phyloP scores from a whole-genome alignment of 2,329 filamentous ascomycete genomes.

The Aspergillus sp. region DNA sequence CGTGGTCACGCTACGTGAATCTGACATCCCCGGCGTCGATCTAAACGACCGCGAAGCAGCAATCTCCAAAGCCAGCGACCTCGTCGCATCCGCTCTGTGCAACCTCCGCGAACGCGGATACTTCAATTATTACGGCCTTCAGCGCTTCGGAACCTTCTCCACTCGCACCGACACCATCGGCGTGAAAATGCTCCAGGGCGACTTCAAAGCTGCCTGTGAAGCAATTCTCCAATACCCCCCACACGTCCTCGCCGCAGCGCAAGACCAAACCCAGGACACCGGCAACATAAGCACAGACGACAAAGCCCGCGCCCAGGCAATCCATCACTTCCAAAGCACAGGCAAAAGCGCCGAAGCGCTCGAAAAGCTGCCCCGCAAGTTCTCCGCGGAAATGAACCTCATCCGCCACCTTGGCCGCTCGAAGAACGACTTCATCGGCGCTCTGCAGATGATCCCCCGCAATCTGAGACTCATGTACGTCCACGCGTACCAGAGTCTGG shows the following conservation, averaged over 20 bases:
- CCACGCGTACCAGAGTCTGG: slow-evolving; percentile 88
- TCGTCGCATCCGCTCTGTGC: slow-evolving; percentile 53
- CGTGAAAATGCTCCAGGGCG: slow-evolving; percentile 70
- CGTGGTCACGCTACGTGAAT: slow-evolving; percentile 82
- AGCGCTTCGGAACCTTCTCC: slow-evolving; percentile 84
- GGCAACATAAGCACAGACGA: slow-evolving; percentile 65
- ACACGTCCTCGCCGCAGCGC: slow-evolving; percentile 51
- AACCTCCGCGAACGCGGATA: slow-evolving; percentile 70
- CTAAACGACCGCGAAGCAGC: slow-evolving; percentile 41
- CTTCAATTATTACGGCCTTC: slow-evolving; percentile 97
- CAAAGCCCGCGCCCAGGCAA: slow-evolving; percentile 67
- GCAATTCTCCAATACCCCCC: slow-evolving; percentile 68
- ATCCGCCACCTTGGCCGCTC: slow-evolving; percentile 63
- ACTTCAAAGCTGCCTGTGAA: slow-evolving; percentile 74
- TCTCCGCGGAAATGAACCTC: slow-evolving; percentile 70
- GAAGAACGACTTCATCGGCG: slow-evolving; percentile 68
- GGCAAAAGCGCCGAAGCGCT: slow-evolving; percentile 56
- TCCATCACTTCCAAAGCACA: slow-evolving; percentile 63
- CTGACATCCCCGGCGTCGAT: slow-evolving; percentile 51
- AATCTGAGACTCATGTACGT: slow-evolving; percentile 89
- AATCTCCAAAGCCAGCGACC: slow-evolving; percentile 35
- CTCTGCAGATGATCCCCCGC: slow-evolving; percentile 70
- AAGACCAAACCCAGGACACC: slow-evolving; percentile 36
- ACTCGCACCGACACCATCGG: slow-evolving; percentile 82
- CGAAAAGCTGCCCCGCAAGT: slow-evolving; percentile 67